Conservation (phyloP, 306 rosid species). For the Cicer cuneatum region DNA sequence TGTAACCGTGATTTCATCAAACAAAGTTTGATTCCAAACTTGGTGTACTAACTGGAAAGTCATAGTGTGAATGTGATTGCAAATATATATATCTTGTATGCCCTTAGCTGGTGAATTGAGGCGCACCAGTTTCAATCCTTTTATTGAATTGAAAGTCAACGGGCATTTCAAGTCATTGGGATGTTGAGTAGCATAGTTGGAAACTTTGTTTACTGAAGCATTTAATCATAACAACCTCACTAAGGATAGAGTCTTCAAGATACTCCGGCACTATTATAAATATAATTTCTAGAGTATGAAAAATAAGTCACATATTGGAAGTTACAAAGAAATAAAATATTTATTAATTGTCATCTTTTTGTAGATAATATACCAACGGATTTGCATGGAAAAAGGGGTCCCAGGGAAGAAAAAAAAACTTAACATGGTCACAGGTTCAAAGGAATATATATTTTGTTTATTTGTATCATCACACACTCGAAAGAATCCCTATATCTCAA, state of each 20-base stretch:
- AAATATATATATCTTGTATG: too few relatives aligned
- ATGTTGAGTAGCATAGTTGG: neutral
- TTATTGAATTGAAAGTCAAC: slow-evolving; percentile 2
- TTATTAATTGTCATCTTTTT: neutral
- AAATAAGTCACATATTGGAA: neutral
- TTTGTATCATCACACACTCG: slow-evolving; percentile 36
- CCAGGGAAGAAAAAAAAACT: neutral
- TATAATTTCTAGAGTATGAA: too few relatives aligned
- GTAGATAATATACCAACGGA: neutral
- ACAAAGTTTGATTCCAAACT: too few relatives aligned
- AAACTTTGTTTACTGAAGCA: neutral
- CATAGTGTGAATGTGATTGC: neutral
- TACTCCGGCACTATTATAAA: too few relatives aligned
- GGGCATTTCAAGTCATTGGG: neutral
- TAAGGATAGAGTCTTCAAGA: neutral
- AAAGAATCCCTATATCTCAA: slow-evolving; percentile 31
- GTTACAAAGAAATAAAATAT: neutral
- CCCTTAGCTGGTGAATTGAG: too few relatives aligned
- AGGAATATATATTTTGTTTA: slow-evolving; percentile 35
- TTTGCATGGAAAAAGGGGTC: neutral
- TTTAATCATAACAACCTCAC: neutral
- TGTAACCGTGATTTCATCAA: too few relatives aligned
- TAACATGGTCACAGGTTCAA: slow-evolving; percentile 25
- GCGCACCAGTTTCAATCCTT: neutral
- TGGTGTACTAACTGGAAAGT: too few relatives aligned